Base-by-base conservation (phyloP, 2,329 filamentous ascomycete genomes). In the Epichloe scottii region DNA sequence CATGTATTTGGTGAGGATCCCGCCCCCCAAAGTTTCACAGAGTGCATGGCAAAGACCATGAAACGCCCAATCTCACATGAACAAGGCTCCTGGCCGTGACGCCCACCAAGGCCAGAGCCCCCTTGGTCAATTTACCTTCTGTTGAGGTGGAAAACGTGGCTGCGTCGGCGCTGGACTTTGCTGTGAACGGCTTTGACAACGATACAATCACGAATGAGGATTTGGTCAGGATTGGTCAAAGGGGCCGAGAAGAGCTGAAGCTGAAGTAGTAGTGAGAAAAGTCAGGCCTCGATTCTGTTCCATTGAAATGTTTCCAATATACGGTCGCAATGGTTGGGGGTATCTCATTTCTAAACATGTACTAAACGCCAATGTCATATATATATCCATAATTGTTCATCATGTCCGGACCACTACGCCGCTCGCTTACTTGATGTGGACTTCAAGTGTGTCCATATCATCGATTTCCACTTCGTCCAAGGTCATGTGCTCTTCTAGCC, bases 371-470 rank as follows among this genome's bases (percentile, higher is more conserved):
- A 37, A 43, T 4, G 19, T 19, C 34, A 34, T 45, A 41, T 7
- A 41, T 7, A 4, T 39, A 48, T 51, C 50, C 45, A 48, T 48
- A 43, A 40, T 44, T 40, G 4, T 12, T 45, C 15, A 30, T 11
- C 30, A 30, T 30, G 30, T 30, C 30, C 10, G 30, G 10, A 30
- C 30, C 30, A 30, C 30, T 30, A 30, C 3, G 30, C 30, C 30
- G 30, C 17, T 43, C 8, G 14, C 33, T 40, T 19, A 51, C 26
- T 48, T 53, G 14, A 89, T 66, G 56, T 84, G 75, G 21, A 93
- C 85, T 65, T 95, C 88, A 35, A 95, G 70, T 30, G 77, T 74
- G 63, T 91, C 87, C 70, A 82, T 74, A 59, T 94, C 85, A 44
- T 80, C 79, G 40, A 95, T 78, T 17, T 89, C 88, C 2, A 82